A percentile compares a stretch with the other conserved stretches of the same genome.
Evolutionary conservation across 2,329 filamentous ascomycete genomes (phyloP).

Genomic region (Ophiocordyceps polyrhachis-furcata): DNA sequence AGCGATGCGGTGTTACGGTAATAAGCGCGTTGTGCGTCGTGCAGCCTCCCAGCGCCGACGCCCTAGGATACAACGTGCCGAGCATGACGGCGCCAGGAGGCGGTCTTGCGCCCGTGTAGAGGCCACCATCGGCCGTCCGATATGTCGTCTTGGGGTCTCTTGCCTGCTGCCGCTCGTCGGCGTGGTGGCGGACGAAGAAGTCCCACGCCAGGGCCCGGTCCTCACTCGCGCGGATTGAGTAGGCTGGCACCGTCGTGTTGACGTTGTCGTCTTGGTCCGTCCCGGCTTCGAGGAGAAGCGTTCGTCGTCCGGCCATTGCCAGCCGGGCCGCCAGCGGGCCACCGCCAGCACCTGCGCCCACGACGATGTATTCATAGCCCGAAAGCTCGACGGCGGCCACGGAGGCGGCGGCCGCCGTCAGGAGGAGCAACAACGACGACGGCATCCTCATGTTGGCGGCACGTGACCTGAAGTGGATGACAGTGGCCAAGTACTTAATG

Average conservation of each 20-base stretch:
- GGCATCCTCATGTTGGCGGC: not conserved
- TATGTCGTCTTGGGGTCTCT: constrained; percentile 42
- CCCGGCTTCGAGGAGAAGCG: constrained; percentile 42
- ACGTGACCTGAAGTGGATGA: not conserved
- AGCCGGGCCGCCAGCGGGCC: constrained; percentile 38
- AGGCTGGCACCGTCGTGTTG: constrained; percentile 35
- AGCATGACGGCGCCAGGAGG: constrained; percentile 20
- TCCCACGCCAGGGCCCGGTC: constrained; percentile 39
- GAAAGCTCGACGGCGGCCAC: constrained; percentile 1
- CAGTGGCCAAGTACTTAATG: too few species aligned
- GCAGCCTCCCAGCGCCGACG: constrained; percentile 28
- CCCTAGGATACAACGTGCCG: constrained; percentile 27
- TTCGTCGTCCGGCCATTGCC: constrained; percentile 38
- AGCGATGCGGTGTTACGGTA: constrained; percentile 37
- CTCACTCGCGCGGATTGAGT: constrained; percentile 23
- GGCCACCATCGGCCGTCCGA: constrained; percentile 25
- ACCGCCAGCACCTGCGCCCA: constrained; percentile 42
- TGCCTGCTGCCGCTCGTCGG: constrained; percentile 29
- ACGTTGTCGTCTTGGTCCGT: constrained; percentile 31
- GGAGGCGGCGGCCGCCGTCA: constrained; percentile 11
- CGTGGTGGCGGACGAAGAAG: constrained; percentile 45
- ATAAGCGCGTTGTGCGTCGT: constrained; percentile 43
- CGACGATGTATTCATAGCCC: constrained; percentile 36
- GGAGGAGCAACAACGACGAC: not conserved
- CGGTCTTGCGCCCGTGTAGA: constrained; percentile 24